Evolutionary conservation across 1,139 yeast species (phyloP).

Genomic region (Blastobotrys persicus): DNA sequence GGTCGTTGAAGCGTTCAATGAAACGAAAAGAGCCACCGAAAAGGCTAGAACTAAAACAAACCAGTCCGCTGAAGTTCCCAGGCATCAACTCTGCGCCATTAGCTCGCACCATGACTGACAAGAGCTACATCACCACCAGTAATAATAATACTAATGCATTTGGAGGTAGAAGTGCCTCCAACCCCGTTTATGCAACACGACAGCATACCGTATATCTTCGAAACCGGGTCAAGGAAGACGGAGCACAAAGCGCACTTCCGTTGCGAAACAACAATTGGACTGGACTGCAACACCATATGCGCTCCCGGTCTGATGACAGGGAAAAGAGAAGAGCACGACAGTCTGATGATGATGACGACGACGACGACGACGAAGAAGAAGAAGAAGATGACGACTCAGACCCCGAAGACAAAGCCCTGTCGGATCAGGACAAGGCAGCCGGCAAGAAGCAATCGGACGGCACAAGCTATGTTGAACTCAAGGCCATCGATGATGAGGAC

Average conservation of each 20-base stretch:
- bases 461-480: slow-evolving; percentile 1
- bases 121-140: slow-evolving; percentile 6
- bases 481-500: slow-evolving; percentile 14
- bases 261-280: slow-evolving; percentile 18
- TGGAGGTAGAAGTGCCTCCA: not conserved
- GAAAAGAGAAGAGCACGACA: slow-evolving; percentile 18
- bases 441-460: not conserved
- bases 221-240: slow-evolving; percentile 26
- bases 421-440: slow-evolving; percentile 14
- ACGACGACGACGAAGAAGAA: slow-evolving; percentile 10
- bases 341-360: slow-evolving; percentile 12
- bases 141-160: not conserved
- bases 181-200: slow-evolving; percentile 1
- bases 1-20: slow-evolving; percentile 11
- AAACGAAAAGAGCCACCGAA: slow-evolving; percentile 16
- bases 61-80: not conserved
- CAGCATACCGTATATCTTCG: not conserved
- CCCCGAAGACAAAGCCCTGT: slow-evolving; percentile 10
- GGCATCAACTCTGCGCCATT: slow-evolving; percentile 18
- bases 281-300: not conserved
- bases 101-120: slow-evolving; percentile 9
- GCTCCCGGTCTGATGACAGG: slow-evolving; percentile 19
- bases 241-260: slow-evolving; percentile 33
- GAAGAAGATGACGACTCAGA: slow-evolving; percentile 18
- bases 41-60: slow-evolving; percentile 7